These are phyloP conservation scores for Moesziomyces globuligerus DNA, from an alignment of 1,284 basidiomycete species.

Conservation along the genomic window DNA sequence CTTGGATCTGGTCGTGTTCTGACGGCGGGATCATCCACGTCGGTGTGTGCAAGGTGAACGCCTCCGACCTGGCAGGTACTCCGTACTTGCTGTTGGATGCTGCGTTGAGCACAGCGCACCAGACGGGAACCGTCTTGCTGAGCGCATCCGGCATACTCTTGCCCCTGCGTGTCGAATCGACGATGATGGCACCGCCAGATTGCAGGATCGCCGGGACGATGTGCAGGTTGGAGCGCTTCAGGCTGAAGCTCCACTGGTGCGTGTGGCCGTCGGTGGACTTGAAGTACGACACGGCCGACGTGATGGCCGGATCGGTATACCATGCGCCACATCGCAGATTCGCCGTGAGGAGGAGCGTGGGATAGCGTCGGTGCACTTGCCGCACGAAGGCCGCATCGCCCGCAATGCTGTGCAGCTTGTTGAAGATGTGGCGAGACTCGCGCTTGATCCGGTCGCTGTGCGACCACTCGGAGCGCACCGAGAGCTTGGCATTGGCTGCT, in stretches of 20 bases:
- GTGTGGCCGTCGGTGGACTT: constrained; percentile 97
- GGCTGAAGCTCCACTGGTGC: constrained; percentile 68
- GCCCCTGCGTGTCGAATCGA: constrained; percentile 91
- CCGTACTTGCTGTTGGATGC: constrained; percentile 68
- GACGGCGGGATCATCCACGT: constrained; percentile 50
- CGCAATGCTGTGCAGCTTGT: constrained; percentile 35
- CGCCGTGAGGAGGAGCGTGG: constrained; percentile 70
- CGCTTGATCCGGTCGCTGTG: constrained; percentile 40
- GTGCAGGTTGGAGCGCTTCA: constrained; percentile 80
- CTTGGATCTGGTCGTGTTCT: constrained; percentile 74
- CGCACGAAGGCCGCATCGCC: constrained; percentile 30
- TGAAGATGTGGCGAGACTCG: constrained; percentile 47
- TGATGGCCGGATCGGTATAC: constrained; percentile 79
- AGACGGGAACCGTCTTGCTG: constrained; percentile 92
- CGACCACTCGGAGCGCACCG: constrained; percentile 17
- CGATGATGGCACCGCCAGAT: constrained; percentile 82
- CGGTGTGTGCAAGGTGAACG: constrained; percentile 58
- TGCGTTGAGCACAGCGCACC: constrained; percentile 91
- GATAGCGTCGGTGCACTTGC: constrained; percentile 10
- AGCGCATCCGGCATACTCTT: constrained; percentile 95
- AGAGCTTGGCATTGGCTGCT: background rate
- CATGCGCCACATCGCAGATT: constrained; percentile 94
- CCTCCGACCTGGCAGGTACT: constrained; percentile 60
- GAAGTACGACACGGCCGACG: constrained; percentile 78
- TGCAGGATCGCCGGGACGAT: constrained; percentile 75